Evolutionary conservation across 805 yeast genomes (phyloP), one percentile per base, ranked within the genome.

Genomic region (Tetrapisispora iriomotensis): DNA sequence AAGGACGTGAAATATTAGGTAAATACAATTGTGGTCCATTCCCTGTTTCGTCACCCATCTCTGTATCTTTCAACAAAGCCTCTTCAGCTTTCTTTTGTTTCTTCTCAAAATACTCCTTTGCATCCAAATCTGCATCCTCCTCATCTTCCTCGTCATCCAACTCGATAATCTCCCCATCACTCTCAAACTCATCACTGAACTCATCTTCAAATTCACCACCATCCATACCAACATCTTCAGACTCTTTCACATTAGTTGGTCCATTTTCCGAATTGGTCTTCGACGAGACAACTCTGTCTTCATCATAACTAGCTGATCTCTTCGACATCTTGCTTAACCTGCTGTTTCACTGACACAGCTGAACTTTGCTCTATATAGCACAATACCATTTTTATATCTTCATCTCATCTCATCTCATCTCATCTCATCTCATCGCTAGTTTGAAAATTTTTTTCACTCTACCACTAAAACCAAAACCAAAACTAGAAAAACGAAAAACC

Each of bases 151-250:
- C 76, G 21, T 72, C 82, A 50, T 83, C 95, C 9, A 83, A 67
- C 54, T 85, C 94, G 32, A 85, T 82, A 44, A 84, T 82, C 58
- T 82, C 94, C 39, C 84, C 95, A 51, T 85, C 94, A 65, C 90
- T 83, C 52, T 86, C 95, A 49, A 79, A 86, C 54, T 88, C 96
- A 56, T 85, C 95, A 44, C 95, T 95, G 50, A 79, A 81, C 30
- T 83, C 79, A 55, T 82, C 92, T 60, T 87, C 96, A 60, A 32
- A 27, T 14, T 82, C 82, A 23, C 22, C n/a, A 49, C 82, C 95
- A 21, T 90, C 94, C 74, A 79, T 75, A 15, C 77, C 80, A 25
- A 68, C 63, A 45, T 77, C 65, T n/a, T 55, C 62, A 6, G 55
- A 65, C 6, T 53, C 64, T 45, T 44, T 50, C 4, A 46, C 50